Evolutionary conservation across 192 early-diverging fungal genomes (phyloP).

Genomic region (Coemansia sp.): DNA sequence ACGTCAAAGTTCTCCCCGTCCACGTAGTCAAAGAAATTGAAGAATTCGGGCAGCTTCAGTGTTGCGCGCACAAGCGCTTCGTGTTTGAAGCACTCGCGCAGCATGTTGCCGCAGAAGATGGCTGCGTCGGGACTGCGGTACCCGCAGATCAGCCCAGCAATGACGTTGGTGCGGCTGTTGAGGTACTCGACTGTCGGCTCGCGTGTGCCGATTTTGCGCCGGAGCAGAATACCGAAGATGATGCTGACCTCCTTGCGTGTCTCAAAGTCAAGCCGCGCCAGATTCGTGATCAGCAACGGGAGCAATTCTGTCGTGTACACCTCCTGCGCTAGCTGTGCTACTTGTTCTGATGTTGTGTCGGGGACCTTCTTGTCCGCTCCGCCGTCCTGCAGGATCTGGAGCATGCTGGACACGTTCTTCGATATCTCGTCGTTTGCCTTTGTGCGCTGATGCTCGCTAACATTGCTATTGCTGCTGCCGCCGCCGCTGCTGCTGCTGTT

Average conservation of each 20-base stretch:
- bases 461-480: background rate
- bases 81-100: conserved; percentile 95
- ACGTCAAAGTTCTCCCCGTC: conserved; percentile 98
- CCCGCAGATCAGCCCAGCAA: conserved; percentile 81
- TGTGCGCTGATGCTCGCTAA: conserved; percentile 54
- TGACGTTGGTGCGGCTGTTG: conserved; percentile 76
- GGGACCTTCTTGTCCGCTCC: conserved; percentile 68
- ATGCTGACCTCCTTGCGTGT: conserved; percentile 91
- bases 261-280: conserved; percentile 92
- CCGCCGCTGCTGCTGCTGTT: conserved; percentile 12
- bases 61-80: conserved; percentile 86
- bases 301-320: conserved; percentile 91
- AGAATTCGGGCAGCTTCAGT: conserved; percentile 83
- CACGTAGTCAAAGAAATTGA: conserved; percentile 94
- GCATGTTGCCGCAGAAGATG: conserved; percentile 95
- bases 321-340: conserved; percentile 94
- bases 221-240: conserved; percentile 95
- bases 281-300: conserved; percentile 84
- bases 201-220: conserved; percentile 90
- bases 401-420: conserved; percentile 90
- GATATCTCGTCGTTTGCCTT: conserved; percentile 98
- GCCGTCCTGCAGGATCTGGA: conserved; percentile 92
- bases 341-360: conserved; percentile 73
- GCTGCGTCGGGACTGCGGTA: conserved; percentile 97
- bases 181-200: conserved; percentile 97